Evolutionary conservation across 148 eudicot species (phyloP).

Genomic region (Dysphania ambrosioides): DNA sequence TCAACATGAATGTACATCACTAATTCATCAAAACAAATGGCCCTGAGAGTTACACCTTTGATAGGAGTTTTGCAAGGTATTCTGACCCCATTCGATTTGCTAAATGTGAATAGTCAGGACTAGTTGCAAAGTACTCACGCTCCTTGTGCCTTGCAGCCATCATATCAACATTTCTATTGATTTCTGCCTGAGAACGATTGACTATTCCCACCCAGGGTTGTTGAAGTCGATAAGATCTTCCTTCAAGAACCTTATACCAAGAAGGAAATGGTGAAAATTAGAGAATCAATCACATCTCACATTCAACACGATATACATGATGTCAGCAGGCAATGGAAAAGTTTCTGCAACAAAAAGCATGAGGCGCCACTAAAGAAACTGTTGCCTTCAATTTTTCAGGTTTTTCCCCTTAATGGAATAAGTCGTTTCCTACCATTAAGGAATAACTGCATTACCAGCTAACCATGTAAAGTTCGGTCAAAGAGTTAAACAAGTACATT

Average conservation of each 20-base stretch:
- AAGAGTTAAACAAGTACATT: not conserved
- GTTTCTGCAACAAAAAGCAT: not conserved
- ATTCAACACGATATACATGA: not conserved
- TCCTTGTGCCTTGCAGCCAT: conserved; percentile 65
- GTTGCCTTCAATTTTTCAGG: not conserved
- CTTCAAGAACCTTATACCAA: conserved; percentile 63
- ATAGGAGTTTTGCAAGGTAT: conserved; percentile 76
- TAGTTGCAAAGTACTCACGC: conserved; percentile 64
- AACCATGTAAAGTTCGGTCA: not conserved
- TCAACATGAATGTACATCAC: not conserved
- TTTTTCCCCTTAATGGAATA: not conserved
- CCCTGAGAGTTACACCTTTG: conserved; percentile 39
- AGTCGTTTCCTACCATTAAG: not conserved
- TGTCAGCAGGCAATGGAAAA: not conserved
- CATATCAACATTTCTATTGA: conserved; percentile 71
- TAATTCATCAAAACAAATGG: not conserved
- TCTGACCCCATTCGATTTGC: conserved; percentile 79
- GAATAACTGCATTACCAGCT: not conserved
- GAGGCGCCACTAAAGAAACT: not conserved
- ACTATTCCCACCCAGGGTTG: conserved; percentile 82
- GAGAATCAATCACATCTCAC: not conserved
- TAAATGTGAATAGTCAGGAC: conserved; percentile 73
- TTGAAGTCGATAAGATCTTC: conserved; percentile 64
- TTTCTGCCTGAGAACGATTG: conserved; percentile 80
- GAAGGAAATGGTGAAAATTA: not conserved